phyloP scores from a whole-genome alignment of 176 grass and related monocot genomes.

The Thalia dealbata region DNA sequence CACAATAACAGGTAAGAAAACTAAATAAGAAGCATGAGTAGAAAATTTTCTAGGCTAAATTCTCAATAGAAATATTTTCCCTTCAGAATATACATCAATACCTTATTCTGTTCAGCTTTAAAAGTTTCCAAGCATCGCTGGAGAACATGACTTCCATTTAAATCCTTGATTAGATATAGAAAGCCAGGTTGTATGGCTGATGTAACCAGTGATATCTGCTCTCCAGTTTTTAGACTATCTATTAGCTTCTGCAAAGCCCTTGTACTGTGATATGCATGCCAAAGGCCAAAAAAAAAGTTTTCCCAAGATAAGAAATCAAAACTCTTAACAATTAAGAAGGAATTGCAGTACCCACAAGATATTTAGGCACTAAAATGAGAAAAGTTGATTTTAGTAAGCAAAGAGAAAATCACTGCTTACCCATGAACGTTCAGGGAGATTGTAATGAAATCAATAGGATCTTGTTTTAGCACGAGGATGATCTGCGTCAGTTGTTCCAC shows the following conservation, averaged over 20 bases:
- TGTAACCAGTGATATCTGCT: slow-evolving; percentile 42
- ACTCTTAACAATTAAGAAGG: not conserved
- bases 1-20: too few species aligned
- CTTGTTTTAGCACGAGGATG: slow-evolving; percentile 36
- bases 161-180: slow-evolving; percentile 49
- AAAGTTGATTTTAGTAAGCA: not conserved
- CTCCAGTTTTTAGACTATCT: slow-evolving; percentile 34
- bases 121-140: slow-evolving; percentile 47
- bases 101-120: slow-evolving; percentile 48
- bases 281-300: slow-evolving; percentile 16
- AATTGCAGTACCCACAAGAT: not conserved
- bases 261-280: slow-evolving; percentile 31
- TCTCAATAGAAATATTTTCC: too few species aligned
- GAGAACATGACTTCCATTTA: slow-evolving; percentile 63
- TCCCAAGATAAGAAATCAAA: slow-evolving; percentile 5
- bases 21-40: too few species aligned
- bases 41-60: too few species aligned
- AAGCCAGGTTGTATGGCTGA: slow-evolving; percentile 40
- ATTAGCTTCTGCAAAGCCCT: slow-evolving; percentile 78
- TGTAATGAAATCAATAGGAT: slow-evolving; percentile 37
- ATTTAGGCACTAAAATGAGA: not conserved
- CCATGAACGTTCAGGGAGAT: slow-evolving; percentile 73
- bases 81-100: slow-evolving; percentile 6
- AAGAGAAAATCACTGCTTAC: slow-evolving; percentile 26
- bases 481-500: slow-evolving; percentile 56